Evolutionary conservation across 2,329 filamentous ascomycete species (phyloP).

Genomic region (Xylariomycetidae sp.): DNA sequence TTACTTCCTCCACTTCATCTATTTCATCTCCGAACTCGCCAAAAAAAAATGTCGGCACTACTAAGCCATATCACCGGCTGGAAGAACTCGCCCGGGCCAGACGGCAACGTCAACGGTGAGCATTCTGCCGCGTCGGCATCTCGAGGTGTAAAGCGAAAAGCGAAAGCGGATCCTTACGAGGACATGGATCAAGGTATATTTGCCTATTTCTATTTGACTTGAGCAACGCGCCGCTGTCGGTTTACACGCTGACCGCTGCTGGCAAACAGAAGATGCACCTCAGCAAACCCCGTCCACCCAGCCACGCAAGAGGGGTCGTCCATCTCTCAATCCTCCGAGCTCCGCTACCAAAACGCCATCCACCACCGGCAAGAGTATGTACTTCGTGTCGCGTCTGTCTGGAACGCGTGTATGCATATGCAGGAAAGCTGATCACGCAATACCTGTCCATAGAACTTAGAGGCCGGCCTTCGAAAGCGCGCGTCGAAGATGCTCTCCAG

Average conservation of each 20-base stretch:
- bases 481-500: conserved; percentile 6
- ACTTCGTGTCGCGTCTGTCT: neutral
- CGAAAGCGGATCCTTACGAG: conserved; percentile 22
- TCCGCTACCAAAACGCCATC: neutral
- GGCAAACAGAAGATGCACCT: neutral
- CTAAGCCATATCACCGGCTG: too few species aligned
- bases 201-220: too few species aligned
- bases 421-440: neutral
- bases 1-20: neutral
- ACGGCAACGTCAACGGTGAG: too few species aligned
- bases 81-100: too few species aligned
- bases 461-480: conserved; percentile 12
- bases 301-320: neutral
- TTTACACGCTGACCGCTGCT: neutral
- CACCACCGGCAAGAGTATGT: conserved; percentile 1
- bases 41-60: neutral
- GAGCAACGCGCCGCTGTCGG: too few species aligned
- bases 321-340: neutral
- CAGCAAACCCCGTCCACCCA: neutral
- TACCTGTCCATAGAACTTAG: conserved; percentile 15
- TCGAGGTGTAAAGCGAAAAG: conserved; percentile 24
- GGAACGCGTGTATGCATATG: neutral
- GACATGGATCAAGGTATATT: conserved; percentile 21
- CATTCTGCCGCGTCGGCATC: neutral
- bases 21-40: neutral